phyloP scores from a whole-genome alignment of 352 stramenopile genomes.

The Pythium coloratum region DNA sequence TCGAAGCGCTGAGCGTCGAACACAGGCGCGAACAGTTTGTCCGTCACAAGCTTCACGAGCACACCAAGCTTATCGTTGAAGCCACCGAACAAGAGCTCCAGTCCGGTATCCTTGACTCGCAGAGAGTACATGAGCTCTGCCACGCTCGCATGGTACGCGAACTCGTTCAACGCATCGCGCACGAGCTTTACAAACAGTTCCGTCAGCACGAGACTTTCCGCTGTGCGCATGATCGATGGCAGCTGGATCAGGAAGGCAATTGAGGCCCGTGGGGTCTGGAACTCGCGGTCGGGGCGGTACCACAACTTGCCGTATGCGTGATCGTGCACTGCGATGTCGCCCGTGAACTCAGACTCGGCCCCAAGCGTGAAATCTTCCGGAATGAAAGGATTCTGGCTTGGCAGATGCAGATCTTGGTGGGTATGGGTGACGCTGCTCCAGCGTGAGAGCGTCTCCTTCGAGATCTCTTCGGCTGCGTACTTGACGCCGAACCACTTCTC shows the following conservation, averaged over 20 bases:
- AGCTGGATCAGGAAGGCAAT: conserved; percentile 63
- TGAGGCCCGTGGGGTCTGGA: conserved; percentile 62
- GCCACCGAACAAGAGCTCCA: conserved; percentile 64
- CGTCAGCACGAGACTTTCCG: conserved; percentile 47
- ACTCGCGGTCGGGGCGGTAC: conserved; percentile 64
- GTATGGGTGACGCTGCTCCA: conserved; percentile 33
- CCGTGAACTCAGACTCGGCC: conserved; percentile 19
- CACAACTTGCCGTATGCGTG: conserved; percentile 50
- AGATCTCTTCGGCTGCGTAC: conserved; percentile 46
- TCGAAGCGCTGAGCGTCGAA: conserved; percentile 43
- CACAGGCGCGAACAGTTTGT: conserved; percentile 36
- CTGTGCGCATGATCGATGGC: conserved; percentile 36
- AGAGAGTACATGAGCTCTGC: conserved; percentile 64
- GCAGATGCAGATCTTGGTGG: conserved; percentile 21
- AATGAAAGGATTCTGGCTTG: conserved; percentile 66
- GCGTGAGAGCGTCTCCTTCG: conserved; percentile 14
- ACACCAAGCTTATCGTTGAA: conserved; percentile 68
- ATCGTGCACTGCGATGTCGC: conserved; percentile 26
- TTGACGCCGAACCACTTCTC: conserved; percentile 71
- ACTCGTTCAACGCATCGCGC: conserved; percentile 60
- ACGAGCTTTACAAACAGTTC: conserved; percentile 69
- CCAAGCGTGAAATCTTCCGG: conserved; percentile 58
- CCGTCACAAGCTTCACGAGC: conserved; percentile 49
- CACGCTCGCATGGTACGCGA: conserved; percentile 55
- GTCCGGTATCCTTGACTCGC: conserved; percentile 53